These are phyloP conservation scores for Talaromyces sp. DNA, from an alignment of 2,329 filamentous ascomycete species.

Conservation along the genomic window DNA sequence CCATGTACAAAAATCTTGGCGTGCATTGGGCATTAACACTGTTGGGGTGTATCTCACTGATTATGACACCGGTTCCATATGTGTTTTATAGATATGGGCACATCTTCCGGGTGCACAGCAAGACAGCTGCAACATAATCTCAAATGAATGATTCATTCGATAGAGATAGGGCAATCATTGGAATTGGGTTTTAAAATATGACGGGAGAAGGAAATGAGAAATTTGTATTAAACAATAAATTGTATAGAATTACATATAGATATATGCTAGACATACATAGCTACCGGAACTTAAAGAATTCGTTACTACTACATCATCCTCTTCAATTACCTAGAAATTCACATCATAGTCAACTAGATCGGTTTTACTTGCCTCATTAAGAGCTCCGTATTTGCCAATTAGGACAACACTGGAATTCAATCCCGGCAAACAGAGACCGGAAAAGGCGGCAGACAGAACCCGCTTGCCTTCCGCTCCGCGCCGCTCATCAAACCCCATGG, in stretches of 20 bases:
- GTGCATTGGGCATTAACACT: conserved; percentile 58
- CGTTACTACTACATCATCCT: too few species aligned
- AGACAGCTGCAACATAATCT: not conserved
- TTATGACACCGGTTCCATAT: conserved; percentile 40
- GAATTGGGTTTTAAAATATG: not conserved
- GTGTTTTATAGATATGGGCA: conserved; percentile 44
- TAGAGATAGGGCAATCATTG: not conserved
- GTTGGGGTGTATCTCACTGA: conserved; percentile 48
- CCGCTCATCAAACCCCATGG: not conserved
- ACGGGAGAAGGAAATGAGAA: not conserved
- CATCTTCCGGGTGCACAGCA: conserved; percentile 2
- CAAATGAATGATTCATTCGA: not conserved
- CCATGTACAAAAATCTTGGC: conserved; percentile 57
- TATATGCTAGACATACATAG: too few species aligned
- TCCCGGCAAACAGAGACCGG: too few species aligned
- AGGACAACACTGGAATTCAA: too few species aligned
- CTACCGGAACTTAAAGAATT: too few species aligned
- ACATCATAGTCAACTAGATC: too few species aligned
- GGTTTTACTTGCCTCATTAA: too few species aligned
- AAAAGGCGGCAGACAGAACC: too few species aligned
- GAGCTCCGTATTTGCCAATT: too few species aligned
- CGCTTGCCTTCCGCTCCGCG: not conserved
- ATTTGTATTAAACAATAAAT: not conserved
- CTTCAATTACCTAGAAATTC: too few species aligned
- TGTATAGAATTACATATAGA: too few species aligned